A percentile compares a stretch with the other conserved stretches of the same genome.
These are phyloP conservation scores for Debaryomyces coudertii DNA, from an alignment of 1,139 yeast genomes.

Conservation along the genomic window DNA sequence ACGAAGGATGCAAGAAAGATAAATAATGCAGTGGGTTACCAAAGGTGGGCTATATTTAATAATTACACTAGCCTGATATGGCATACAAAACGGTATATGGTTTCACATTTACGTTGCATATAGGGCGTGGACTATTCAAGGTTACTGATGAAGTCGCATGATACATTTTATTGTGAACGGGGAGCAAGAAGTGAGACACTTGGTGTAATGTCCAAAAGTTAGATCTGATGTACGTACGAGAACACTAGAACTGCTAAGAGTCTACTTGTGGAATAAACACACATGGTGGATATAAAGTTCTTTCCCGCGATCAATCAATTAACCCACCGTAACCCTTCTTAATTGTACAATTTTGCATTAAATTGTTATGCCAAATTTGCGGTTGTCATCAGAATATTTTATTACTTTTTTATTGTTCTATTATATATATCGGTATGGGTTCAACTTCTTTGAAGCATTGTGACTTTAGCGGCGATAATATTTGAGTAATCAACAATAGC, in stretches of 20 bases:
- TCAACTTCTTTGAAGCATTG: not conserved
- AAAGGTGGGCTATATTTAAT: not conserved
- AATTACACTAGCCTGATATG: not conserved
- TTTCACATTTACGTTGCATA: constrained; percentile 2
- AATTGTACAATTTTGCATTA: not conserved
- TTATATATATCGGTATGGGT: constrained; percentile 1
- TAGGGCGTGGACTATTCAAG: not conserved
- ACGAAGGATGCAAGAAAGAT: not conserved
- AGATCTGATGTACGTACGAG: not conserved
- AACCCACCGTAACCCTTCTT: constrained; percentile 5
- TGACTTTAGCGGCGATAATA: not conserved
- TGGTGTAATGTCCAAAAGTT: not conserved
- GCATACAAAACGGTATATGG: not conserved
- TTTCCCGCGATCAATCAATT: not conserved
- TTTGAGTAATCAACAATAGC: constrained; percentile 6
- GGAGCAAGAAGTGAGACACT: constrained; percentile 1
- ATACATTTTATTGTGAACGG: not conserved
- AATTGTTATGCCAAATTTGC: not conserved
- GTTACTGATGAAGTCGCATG: not conserved
- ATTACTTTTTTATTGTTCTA: constrained; percentile 4
- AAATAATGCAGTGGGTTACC: not conserved
- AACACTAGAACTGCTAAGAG: not conserved
- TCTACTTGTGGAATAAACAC: not conserved
- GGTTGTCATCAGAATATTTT: constrained; percentile 2
- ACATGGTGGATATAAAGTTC: not conserved